phyloP scores from a whole-genome alignment of 2,329 filamentous ascomycete species.

The Orbilia ellipsospora region DNA sequence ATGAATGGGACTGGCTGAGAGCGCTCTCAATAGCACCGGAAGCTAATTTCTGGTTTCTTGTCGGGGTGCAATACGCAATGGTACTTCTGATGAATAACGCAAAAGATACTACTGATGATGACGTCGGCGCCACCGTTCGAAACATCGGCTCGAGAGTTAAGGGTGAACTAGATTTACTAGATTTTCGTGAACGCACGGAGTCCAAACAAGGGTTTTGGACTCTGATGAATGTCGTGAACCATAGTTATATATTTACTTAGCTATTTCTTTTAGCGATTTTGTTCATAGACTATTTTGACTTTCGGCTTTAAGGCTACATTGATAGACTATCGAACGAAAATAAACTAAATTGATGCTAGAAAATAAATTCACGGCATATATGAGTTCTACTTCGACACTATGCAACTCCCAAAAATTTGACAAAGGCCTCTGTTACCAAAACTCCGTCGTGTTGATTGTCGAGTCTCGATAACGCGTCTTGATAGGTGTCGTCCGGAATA shows the following conservation, averaged over 20 bases:
- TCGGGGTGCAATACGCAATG: slow-evolving; percentile 33
- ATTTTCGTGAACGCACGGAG: slow-evolving; percentile 11
- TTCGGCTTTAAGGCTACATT: too few species aligned
- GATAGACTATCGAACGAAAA: too few species aligned
- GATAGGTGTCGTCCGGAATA: slow-evolving; percentile 75
- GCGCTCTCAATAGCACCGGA: slow-evolving; percentile 18
- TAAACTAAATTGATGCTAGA: background rate
- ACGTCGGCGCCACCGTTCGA: background rate
- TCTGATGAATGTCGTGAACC: slow-evolving; percentile 9
- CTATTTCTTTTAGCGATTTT: too few species aligned
- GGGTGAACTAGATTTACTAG: slow-evolving; percentile 11
- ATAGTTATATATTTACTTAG: background rate
- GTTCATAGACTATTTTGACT: too few species aligned
- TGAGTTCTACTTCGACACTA: background rate
- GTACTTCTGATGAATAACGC: slow-evolving; percentile 7
- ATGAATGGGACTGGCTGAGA: slow-evolving; percentile 34
- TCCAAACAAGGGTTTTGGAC: slow-evolving; percentile 30
- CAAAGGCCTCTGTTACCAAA: slow-evolving; percentile 76
- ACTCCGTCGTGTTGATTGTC: slow-evolving; percentile 80
- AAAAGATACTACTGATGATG: background rate
- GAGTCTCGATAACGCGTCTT: slow-evolving; percentile 75
- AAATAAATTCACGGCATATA: too few species aligned
- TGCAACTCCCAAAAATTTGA: slow-evolving; percentile 72
- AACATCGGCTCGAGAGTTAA: slow-evolving; percentile 1
- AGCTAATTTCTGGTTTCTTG: slow-evolving; percentile 34